Evolutionary conservation across 2,329 filamentous ascomycete genomes (phyloP).

Genomic region (Talaromyces sp.): DNA sequence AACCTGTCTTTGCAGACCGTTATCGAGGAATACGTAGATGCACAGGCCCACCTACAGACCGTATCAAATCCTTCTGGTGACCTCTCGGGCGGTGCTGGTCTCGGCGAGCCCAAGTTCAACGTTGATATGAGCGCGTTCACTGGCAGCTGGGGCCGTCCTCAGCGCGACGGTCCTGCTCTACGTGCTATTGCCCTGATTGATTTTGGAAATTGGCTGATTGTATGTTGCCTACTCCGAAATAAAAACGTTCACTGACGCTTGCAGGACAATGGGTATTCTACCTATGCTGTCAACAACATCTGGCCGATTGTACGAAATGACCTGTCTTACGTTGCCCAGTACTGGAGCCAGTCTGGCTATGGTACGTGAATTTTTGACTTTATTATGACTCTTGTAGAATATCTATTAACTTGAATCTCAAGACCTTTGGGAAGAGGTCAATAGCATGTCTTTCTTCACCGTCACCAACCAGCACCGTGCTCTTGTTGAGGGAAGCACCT

Average conservation of each 20-base stretch:
- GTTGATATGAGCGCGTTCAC: slow-evolving; percentile 59
- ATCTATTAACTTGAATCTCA: neutral
- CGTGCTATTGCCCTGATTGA: slow-evolving; percentile 67
- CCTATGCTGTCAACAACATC: slow-evolving; percentile 50
- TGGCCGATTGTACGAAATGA: slow-evolving; percentile 76
- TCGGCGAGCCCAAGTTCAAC: slow-evolving; percentile 71
- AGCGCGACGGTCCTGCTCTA: slow-evolving; percentile 73
- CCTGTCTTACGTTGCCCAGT: slow-evolving; percentile 58
- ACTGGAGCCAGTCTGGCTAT: slow-evolving; percentile 55
- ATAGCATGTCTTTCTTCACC: slow-evolving; percentile 75
- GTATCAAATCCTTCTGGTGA: slow-evolving; percentile 65
- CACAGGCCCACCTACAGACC: slow-evolving; percentile 62
- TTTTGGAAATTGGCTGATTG: slow-evolving; percentile 67
- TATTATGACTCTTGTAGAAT: neutral
- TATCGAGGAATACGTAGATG: slow-evolving; percentile 63
- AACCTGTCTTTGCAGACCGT: slow-evolving; percentile 51
- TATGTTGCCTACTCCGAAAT: slow-evolving; percentile 9
- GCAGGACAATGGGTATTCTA: slow-evolving; percentile 48
- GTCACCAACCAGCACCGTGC: slow-evolving; percentile 63
- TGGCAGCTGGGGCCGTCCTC: slow-evolving; percentile 67
- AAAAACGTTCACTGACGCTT: neutral
- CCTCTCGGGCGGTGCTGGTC: slow-evolving; percentile 42
- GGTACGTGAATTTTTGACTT: slow-evolving; percentile 26
- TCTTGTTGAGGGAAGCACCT: slow-evolving; percentile 51
- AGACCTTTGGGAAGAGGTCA: slow-evolving; percentile 76